phyloP scores from a whole-genome alignment of 2,329 filamentous ascomycete genomes.

The Decorospora gaudefroyi region DNA sequence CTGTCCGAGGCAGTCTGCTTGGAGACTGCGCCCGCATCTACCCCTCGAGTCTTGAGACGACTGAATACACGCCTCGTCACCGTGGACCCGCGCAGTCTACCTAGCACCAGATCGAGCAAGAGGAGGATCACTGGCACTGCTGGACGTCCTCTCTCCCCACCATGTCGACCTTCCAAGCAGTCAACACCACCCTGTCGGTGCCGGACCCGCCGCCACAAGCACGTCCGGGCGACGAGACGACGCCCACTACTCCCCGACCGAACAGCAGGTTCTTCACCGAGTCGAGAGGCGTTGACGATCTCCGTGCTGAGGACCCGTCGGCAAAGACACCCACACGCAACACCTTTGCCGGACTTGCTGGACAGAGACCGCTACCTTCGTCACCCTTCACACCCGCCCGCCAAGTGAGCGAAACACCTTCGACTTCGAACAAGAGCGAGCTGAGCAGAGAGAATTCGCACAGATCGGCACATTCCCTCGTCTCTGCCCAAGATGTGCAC shows the following conservation, averaged over 20 bases:
- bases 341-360: conserved; percentile 54
- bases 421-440: conserved; percentile 43
- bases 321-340: conserved; percentile 68
- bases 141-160: conserved; percentile 12
- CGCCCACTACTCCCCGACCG: conserved; percentile 60
- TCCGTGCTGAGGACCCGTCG: conserved; percentile 46
- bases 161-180: conserved; percentile 65
- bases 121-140: conserved; percentile 7
- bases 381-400: conserved; percentile 53
- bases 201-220: conserved; percentile 49
- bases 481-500: conserved; percentile 71
- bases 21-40: conserved; percentile 11
- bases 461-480: conserved; percentile 62
- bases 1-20: conserved; percentile 8
- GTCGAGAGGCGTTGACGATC: conserved; percentile 42
- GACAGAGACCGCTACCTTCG: conserved; percentile 53
- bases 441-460: conserved; percentile 63
- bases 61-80: conserved; percentile 11
- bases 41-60: conserved; percentile 7
- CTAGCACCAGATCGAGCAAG: conserved; percentile 11
- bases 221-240: conserved; percentile 58
- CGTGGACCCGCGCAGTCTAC: conserved; percentile 14
- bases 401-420: conserved; percentile 49
- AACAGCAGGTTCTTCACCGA: conserved; percentile 50
- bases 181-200: conserved; percentile 60